Conservation (phyloP, 805 yeast species). For the Jamesozyma piceae region DNA sequence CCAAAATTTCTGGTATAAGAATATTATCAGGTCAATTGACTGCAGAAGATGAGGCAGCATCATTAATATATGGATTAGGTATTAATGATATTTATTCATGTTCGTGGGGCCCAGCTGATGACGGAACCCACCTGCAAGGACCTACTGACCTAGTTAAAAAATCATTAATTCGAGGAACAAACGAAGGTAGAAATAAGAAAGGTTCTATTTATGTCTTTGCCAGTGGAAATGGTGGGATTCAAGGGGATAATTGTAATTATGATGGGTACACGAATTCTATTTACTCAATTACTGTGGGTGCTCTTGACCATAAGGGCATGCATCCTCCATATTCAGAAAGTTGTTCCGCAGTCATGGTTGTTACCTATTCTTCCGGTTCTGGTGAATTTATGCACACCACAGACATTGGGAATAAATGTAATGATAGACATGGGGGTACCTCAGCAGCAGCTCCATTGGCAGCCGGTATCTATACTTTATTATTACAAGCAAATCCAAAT, state of each 20-base stretch:
- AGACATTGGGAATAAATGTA: constrained; percentile 60
- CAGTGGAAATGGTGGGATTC: constrained; percentile 82
- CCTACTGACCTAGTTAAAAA: constrained; percentile 72
- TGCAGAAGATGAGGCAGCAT: constrained; percentile 83
- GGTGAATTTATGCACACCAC: constrained; percentile 86
- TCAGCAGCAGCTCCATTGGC: constrained; percentile 99
- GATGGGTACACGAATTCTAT: constrained; percentile 97
- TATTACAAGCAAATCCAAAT: constrained; percentile 72
- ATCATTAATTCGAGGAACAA: constrained; percentile 77
- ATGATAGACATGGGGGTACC: constrained; percentile 83
- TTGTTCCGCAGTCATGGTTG: constrained; percentile 90
- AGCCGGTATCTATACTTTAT: constrained; percentile 86
- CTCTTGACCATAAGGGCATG: constrained; percentile 75
- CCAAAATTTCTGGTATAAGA: constrained; percentile 83
- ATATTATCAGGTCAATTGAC: constrained; percentile 75
- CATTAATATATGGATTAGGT: constrained; percentile 71
- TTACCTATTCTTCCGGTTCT: constrained; percentile 86
- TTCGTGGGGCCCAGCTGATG: constrained; percentile 97
- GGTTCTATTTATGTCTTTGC: constrained; percentile 94
- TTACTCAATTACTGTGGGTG: constrained; percentile 89
- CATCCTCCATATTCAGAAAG: constrained; percentile 90
- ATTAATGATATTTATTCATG: constrained; percentile 91
- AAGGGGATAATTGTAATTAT: constrained; percentile 85
- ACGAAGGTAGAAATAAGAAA: constrained; percentile 67
- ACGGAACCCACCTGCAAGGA: constrained; percentile 76